Evolutionary conservation across 192 early-diverging fungal species (phyloP).

Genomic region (Dissophora globulifera): DNA sequence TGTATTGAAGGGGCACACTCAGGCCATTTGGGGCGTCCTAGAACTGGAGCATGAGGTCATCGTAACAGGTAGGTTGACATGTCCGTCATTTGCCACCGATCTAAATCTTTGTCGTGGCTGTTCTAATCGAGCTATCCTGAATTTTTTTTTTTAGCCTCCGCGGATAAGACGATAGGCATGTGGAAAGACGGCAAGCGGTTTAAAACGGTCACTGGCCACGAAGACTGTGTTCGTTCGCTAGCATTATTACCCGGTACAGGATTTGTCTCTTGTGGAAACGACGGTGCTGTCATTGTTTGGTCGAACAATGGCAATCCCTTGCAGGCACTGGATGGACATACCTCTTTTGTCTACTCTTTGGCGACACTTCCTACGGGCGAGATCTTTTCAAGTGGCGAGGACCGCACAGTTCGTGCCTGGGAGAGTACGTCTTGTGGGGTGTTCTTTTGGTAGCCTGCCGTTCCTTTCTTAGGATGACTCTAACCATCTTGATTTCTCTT

Average conservation of each 20-base stretch:
- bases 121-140: background rate
- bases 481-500: background rate
- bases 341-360: conserved; percentile 92
- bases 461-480: background rate
- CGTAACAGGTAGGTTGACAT: conserved; percentile 73
- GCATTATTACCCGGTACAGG: conserved; percentile 66
- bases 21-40: conserved; percentile 95
- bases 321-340: conserved; percentile 85
- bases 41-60: conserved; percentile 72
- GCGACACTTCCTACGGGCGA: conserved; percentile 76
- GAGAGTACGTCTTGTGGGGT: conserved; percentile 54
- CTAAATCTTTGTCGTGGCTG: no score
- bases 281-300: conserved; percentile 91
- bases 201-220: conserved; percentile 82
- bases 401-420: conserved; percentile 91
- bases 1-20: conserved; percentile 80
- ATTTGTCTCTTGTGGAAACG: conserved; percentile 92
- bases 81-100: no score
- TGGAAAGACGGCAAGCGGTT: conserved; percentile 80
- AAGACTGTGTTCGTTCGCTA: conserved; percentile 90
- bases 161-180: conserved; percentile 89
- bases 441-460: background rate
- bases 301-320: conserved; percentile 73
- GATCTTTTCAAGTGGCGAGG: conserved; percentile 93
- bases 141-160: conserved; percentile 70